Percentiles rank a stretch among this genome's conserved stretches.
These are phyloP conservation scores for Neckera pumila DNA, from an alignment of 225 moss, liverwort and hornwort species.

Conservation along the genomic window DNA sequence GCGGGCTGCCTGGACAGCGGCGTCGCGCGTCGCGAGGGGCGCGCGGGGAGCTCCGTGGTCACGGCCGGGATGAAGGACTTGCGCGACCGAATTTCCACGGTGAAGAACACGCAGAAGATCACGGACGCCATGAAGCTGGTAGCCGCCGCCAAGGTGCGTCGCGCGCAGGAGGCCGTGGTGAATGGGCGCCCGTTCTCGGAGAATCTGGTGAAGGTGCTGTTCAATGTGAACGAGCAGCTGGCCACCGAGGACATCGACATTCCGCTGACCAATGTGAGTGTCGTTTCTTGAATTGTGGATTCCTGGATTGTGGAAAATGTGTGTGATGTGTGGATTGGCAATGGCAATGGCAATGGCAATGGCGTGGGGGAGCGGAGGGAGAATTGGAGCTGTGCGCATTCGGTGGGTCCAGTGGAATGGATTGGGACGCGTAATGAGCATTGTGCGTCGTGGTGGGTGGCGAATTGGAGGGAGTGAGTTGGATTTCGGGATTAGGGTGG, in stretches of 20 bases:
- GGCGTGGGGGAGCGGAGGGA: neutral
- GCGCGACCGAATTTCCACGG: slow-evolving; percentile 68
- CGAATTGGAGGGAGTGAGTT: neutral
- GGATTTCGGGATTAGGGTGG: neutral
- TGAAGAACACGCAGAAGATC: slow-evolving; percentile 97
- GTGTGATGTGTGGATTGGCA: neutral
- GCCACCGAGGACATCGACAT: slow-evolving; percentile 75
- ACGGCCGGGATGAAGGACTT: slow-evolving; percentile 58
- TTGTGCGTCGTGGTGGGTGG: neutral
- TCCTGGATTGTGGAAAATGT: neutral
- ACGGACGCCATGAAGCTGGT: slow-evolving; percentile 92
- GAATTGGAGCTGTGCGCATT: neutral
- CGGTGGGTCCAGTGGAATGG: neutral
- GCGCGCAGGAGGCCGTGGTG: slow-evolving; percentile 91
- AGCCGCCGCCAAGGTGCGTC: slow-evolving; percentile 84
- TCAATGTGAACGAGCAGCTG: slow-evolving; percentile 72
- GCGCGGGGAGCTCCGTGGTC: slow-evolving; percentile 6
- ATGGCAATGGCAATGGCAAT: neutral
- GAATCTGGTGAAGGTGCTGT: slow-evolving; percentile 79
- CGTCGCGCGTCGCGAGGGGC: slow-evolving; percentile 22
- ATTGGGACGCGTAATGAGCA: neutral
- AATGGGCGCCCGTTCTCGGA: slow-evolving; percentile 85
- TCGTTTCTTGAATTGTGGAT: neutral
- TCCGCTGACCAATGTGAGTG: slow-evolving; percentile 60
- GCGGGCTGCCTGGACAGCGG: slow-evolving; percentile 3